Evolutionary conservation across 1,139 yeast species (phyloP).

Genomic region (Candida sanyaensis): DNA sequence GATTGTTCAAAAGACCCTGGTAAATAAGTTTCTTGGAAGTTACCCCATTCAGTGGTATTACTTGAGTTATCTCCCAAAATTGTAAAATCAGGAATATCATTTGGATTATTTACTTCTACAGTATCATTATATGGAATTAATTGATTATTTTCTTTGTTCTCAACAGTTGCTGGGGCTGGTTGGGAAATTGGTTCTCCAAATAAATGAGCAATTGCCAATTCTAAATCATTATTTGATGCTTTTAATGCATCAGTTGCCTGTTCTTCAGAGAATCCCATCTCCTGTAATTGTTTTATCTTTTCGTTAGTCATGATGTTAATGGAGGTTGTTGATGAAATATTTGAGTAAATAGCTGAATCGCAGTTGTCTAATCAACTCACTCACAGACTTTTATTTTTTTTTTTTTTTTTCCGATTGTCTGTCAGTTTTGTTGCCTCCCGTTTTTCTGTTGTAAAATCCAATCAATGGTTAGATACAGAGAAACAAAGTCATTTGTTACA

Average conservation of each 20-base stretch:
- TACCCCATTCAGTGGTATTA: conserved; percentile 4
- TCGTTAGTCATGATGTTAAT: conserved; percentile 12
- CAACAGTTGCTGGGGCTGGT: conserved; percentile 8
- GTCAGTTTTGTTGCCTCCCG: not conserved
- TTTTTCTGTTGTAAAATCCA: not conserved
- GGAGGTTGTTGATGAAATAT: not conserved
- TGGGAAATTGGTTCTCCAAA: conserved; percentile 42
- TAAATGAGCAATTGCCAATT: conserved; percentile 54
- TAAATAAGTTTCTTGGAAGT: not conserved
- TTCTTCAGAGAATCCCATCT: conserved; percentile 62
- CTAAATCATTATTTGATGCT: conserved; percentile 48
- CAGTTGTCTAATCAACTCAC: not conserved
- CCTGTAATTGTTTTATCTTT: conserved; percentile 42
- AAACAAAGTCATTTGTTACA: too few relatives aligned
- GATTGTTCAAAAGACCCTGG: not conserved
- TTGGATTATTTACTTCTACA: conserved; percentile 20
- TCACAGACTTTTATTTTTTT: too few relatives aligned
- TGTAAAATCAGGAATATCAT: conserved; percentile 16
- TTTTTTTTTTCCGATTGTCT: not conserved
- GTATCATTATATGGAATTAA: conserved; percentile 17
- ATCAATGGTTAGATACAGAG: too few relatives aligned
- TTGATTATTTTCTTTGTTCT: conserved; percentile 10
- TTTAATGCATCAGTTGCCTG: conserved; percentile 45
- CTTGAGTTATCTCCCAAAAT: conserved; percentile 3
- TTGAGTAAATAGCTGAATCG: not conserved